Base-by-base conservation (phyloP, 2,329 filamentous ascomycete species). In the Botryotinia calthae region DNA sequence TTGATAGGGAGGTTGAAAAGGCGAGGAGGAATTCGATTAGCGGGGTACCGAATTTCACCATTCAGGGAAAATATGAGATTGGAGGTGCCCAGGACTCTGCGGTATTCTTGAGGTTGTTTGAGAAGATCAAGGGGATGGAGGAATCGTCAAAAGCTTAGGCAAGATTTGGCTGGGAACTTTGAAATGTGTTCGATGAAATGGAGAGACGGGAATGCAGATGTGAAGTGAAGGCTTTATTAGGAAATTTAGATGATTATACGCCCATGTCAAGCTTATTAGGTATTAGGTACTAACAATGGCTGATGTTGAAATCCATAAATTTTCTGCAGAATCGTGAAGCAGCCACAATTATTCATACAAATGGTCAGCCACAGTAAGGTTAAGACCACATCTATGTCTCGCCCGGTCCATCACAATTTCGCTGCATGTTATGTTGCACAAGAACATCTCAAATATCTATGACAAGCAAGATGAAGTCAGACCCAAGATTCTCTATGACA, bases 11-110 rank as follows among this genome's bases (percentile, higher is more conserved):
- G 74, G 79, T 80, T 34, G 77, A 74, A 71, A 71, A 70, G 81
- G 85, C 28, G 74, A 81, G 42, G 81, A 83, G 76, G 83, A 84
- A 86, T 78, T 83, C 83, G 16, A 79, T 95, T 56, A 85, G 82
- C 71, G 92, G 92, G 0, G 93, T 96, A 74, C 93, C 93, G 10
- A 88, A 92, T 80, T 95, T 93, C 80, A 89, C 89, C 20, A 87
- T 96, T 75, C 91, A 95, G 78, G 90, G 85, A 2, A 84, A 84
- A 76, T 91, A 89, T 81, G 87, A 90, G 76, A 81, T 95, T 44
- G 86, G 89, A 42, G 93, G 93, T 1, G 93, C 92, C 1, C 90
- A 94, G 82, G 91, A 94, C 73, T 86, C 90, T 2, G 84, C 85
- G 63, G 86, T 86, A 2, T 95, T 95, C 79, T 81, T 93, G 74